Evolutionary conservation across 257 asterid species (phyloP).

Genomic region (Galeopsis tetrahit): DNA sequence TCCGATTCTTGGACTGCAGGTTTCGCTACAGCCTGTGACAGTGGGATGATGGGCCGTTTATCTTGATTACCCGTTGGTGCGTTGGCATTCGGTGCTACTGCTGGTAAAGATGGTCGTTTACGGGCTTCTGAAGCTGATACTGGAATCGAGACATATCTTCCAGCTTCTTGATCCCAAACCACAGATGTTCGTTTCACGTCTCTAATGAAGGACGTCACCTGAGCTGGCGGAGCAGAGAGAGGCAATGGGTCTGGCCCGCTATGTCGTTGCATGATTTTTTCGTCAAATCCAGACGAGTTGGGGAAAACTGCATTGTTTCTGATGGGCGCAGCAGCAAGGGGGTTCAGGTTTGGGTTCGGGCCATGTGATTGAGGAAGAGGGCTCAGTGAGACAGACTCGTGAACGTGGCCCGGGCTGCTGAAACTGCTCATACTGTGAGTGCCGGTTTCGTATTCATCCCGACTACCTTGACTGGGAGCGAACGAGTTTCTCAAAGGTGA

Average conservation of each 20-base stretch:
- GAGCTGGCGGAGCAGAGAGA: conserved; percentile 48
- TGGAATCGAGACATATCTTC: conserved; percentile 85
- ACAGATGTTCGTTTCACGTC: conserved; percentile 93
- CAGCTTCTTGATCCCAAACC: conserved; percentile 98
- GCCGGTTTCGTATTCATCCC: conserved; percentile 85
- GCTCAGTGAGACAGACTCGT: conserved; percentile 78
- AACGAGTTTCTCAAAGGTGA: conserved; percentile 61
- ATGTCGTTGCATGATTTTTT: conserved; percentile 53
- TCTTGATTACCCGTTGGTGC: conserved; percentile 45
- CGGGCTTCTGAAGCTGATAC: conserved; percentile 70
- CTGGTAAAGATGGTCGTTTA: conserved; percentile 45
- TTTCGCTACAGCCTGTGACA: conserved; percentile 39
- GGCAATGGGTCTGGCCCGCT: conserved; percentile 50
- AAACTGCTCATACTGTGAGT: conserved; percentile 87
- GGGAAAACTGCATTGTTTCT: conserved; percentile 42
- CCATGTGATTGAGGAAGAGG: conserved; percentile 79
- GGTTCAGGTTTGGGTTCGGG: conserved; percentile 38
- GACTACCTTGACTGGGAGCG: conserved; percentile 85
- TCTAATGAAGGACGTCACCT: conserved; percentile 59
- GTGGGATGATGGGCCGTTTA: conserved; percentile 34
- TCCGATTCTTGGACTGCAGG: conserved; percentile 60
- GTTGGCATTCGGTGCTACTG: conserved; percentile 37
- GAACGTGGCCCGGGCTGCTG: conserved; percentile 87
- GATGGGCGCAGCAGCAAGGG: conserved; percentile 30
- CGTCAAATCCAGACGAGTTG: conserved; percentile 55